Evolutionary conservation across 2,329 filamentous ascomycete species (phyloP).

Genomic region (Sarocladium kiliense): DNA sequence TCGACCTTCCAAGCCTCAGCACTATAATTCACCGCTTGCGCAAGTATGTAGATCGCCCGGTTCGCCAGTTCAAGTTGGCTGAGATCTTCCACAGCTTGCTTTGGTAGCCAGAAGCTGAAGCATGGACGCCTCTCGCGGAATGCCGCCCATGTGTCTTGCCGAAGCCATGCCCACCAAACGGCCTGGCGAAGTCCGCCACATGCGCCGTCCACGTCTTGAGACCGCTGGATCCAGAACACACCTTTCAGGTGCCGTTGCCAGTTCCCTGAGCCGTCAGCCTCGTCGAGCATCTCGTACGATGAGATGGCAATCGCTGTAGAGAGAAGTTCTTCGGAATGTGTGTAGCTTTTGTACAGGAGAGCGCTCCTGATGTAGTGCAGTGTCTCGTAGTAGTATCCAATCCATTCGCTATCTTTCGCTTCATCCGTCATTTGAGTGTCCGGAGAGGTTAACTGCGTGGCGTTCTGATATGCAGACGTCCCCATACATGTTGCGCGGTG

Average conservation of each 20-base stretch:
- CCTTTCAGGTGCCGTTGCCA: conserved; percentile 59
- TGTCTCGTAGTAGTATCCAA: conserved; percentile 53
- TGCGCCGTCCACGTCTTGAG: conserved; percentile 53
- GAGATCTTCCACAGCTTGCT: conserved; percentile 38
- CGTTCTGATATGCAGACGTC: not conserved
- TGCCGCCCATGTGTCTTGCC: conserved; percentile 59
- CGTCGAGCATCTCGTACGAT: conserved; percentile 59
- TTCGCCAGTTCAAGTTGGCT: conserved; percentile 46
- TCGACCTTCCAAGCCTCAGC: conserved; percentile 31
- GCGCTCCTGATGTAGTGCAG: conserved; percentile 53
- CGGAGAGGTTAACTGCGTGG: not conserved
- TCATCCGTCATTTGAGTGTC: conserved; percentile 21
- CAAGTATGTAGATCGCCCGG: conserved; percentile 30
- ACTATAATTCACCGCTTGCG: conserved; percentile 52
- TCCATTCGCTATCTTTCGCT: conserved; percentile 25
- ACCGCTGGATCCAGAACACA: conserved; percentile 59
- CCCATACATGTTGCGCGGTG: conserved; percentile 24
- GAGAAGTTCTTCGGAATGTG: conserved; percentile 38
- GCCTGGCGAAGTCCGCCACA: conserved; percentile 49
- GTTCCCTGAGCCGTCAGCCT: conserved; percentile 33
- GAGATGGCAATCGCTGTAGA: conserved; percentile 53
- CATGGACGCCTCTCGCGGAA: conserved; percentile 50
- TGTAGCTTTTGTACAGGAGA: conserved; percentile 46
- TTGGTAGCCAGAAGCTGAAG: conserved; percentile 53
- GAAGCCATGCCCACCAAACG: conserved; percentile 60